A percentile compares a stretch with the other conserved stretches of the same genome.
These are phyloP conservation scores for Pseudogymnoascus sp. DNA, from an alignment of 2,329 filamentous ascomycete genomes.

Conservation along the genomic window DNA sequence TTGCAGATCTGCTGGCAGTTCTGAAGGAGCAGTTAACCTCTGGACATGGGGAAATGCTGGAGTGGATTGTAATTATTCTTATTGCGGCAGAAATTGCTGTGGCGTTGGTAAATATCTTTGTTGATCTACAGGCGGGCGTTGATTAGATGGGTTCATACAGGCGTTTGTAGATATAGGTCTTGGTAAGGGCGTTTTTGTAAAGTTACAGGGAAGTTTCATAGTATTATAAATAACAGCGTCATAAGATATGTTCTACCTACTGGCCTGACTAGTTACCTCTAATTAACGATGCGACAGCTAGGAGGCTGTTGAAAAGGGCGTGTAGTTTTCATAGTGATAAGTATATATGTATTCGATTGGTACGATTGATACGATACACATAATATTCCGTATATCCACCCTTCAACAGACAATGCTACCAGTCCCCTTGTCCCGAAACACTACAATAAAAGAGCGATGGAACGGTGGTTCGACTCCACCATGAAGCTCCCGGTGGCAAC, in stretches of 20 bases:
- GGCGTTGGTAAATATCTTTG: slow-evolving; percentile 86
- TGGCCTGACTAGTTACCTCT: not conserved
- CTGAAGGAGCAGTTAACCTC: slow-evolving; percentile 93
- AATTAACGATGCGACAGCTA: too few relatives aligned
- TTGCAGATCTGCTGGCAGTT: slow-evolving; percentile 85
- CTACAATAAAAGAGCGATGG: too few relatives aligned
- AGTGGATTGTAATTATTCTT: slow-evolving; percentile 91
- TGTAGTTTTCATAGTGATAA: too few relatives aligned
- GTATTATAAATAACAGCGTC: not conserved
- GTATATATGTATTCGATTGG: too few relatives aligned
- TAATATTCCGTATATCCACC: too few relatives aligned
- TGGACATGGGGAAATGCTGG: slow-evolving; percentile 79
- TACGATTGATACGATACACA: too few relatives aligned
- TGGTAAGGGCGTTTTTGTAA: not conserved
- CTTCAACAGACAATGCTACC: too few relatives aligned
- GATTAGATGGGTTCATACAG: slow-evolving; percentile 31
- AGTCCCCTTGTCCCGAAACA: too few relatives aligned
- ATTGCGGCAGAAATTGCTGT: slow-evolving; percentile 94
- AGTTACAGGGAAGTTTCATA: not conserved
- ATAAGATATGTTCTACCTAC: not conserved
- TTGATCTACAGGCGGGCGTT: slow-evolving; percentile 73
- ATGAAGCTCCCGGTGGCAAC: too few relatives aligned
- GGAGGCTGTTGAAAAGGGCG: too few relatives aligned
- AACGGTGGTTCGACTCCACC: too few relatives aligned
- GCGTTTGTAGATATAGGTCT: not conserved